Conservation (phyloP, 2,329 filamentous ascomycete genomes). For the Xylaria sp. region DNA sequence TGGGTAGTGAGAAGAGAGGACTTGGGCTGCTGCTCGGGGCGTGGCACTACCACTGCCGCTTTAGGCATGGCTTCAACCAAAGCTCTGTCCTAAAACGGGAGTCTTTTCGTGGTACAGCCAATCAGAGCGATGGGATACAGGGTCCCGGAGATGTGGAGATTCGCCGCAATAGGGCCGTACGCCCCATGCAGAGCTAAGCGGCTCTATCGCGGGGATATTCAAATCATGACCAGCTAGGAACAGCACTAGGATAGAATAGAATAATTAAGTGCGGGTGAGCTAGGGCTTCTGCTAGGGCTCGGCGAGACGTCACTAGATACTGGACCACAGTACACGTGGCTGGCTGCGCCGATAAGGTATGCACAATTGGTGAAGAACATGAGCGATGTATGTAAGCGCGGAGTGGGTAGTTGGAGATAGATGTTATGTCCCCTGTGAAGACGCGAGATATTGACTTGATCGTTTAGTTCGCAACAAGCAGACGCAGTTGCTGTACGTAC, state of each 20-base stretch:
- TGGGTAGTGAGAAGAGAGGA: background rate
- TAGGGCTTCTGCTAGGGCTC: background rate
- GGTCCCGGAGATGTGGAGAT: conserved; percentile 31
- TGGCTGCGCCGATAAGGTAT: too few species aligned
- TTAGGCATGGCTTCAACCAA: conserved; percentile 13
- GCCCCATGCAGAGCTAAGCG: conserved; percentile 38
- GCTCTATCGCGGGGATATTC: conserved; percentile 43
- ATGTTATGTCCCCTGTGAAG: too few species aligned
- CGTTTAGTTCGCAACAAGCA: background rate
- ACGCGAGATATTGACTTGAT: background rate
- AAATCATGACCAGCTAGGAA: conserved; percentile 6
- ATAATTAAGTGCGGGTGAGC: background rate
- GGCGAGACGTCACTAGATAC: too few species aligned
- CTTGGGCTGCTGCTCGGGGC: background rate
- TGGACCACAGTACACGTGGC: too few species aligned
- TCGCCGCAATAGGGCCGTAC: conserved; percentile 40
- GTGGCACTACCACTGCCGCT: conserved; percentile 17
- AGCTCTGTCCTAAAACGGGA: conserved; percentile 25
- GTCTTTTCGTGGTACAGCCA: conserved; percentile 20
- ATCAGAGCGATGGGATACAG: conserved; percentile 23
- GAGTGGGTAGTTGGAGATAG: too few species aligned
- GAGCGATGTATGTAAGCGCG: too few species aligned
- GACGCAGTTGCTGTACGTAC: background rate
- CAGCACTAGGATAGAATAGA: conserved; percentile 5
- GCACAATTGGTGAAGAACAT: too few species aligned